A percentile compares a stretch with the other conserved stretches of the same genome.
These are phyloP conservation scores for Nothophaeocryptopus gaeumannii DNA, from an alignment of 2,329 filamentous ascomycete genomes.

Conservation along the genomic window DNA sequence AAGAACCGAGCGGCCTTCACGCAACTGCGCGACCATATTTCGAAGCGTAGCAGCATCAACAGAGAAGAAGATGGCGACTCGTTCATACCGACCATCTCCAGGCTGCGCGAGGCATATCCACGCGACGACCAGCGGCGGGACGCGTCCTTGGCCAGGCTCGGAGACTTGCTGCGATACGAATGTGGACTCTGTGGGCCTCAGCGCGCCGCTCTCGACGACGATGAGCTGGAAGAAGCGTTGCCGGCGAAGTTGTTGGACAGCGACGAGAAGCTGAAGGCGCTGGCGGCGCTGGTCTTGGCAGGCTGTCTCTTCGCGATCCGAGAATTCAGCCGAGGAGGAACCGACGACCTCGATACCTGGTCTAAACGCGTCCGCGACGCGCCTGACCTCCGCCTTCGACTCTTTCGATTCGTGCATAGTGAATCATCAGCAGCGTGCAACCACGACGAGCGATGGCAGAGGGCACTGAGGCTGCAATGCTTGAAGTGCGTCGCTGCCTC, in stretches of 20 bases:
- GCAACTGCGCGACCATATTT: neutral
- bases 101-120: constrained; percentile 5
- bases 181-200: constrained; percentile 1
- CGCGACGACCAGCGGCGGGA: neutral
- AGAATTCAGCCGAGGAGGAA: constrained; percentile 3
- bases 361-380: neutral
- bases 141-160: neutral
- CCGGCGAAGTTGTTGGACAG: neutral
- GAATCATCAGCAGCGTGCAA: neutral
- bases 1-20: constrained; percentile 1
- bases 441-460: neutral
- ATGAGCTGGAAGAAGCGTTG: neutral
- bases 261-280: constrained; percentile 7
- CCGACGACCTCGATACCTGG: constrained; percentile 1
- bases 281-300: constrained; percentile 6
- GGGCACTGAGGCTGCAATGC: neutral
- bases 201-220: constrained; percentile 1
- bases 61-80: constrained; percentile 5
- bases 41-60: constrained; percentile 6
- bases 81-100: constrained; percentile 1
- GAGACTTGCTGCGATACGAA: constrained; percentile 1
- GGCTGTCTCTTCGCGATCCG: constrained; percentile 9
- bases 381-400: neutral
- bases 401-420: neutral
- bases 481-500: neutral